phyloP scores from a whole-genome alignment of 2,329 filamentous ascomycete genomes.

The Xylariomycetidae sp. region DNA sequence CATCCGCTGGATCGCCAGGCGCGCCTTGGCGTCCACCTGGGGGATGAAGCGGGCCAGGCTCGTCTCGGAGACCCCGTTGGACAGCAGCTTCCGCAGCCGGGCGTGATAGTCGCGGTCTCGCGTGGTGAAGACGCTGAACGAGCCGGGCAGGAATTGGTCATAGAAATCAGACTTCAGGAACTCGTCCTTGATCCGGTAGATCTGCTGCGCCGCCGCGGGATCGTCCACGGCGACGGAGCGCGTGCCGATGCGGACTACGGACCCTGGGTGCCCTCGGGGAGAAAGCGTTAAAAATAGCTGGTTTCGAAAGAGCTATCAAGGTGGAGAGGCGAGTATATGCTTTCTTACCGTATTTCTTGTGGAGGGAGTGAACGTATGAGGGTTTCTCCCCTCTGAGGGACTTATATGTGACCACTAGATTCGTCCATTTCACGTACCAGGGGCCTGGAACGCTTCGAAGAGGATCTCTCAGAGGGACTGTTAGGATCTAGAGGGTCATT shows the following conservation, averaged over 20 bases:
- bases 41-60: constrained; percentile 28
- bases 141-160: constrained; percentile 11
- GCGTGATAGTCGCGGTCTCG: constrained; percentile 32
- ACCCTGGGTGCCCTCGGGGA: constrained; percentile 16
- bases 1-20: constrained; percentile 39
- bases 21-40: constrained; percentile 31
- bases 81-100: constrained; percentile 35
- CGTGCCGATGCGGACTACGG: constrained; percentile 23
- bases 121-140: constrained; percentile 34
- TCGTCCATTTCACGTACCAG: constrained; percentile 15
- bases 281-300: too few species aligned
- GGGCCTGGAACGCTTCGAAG: constrained; percentile 14
- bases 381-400: constrained; percentile 8
- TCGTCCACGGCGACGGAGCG: constrained; percentile 21
- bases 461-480: constrained; percentile 9
- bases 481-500: too few species aligned
- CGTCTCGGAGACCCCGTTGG: constrained; percentile 32
- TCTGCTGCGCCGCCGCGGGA: constrained; percentile 10
- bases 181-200: constrained; percentile 21
- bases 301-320: too few species aligned
- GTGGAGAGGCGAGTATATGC: not conserved
- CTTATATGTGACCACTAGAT: constrained; percentile 7
- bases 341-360: constrained; percentile 21
- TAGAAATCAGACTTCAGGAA: constrained; percentile 21
- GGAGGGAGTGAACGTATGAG: constrained; percentile 18